Base-by-base conservation (phyloP, 2,329 filamentous ascomycete species). In the Lasiodiplodia citricola region DNA sequence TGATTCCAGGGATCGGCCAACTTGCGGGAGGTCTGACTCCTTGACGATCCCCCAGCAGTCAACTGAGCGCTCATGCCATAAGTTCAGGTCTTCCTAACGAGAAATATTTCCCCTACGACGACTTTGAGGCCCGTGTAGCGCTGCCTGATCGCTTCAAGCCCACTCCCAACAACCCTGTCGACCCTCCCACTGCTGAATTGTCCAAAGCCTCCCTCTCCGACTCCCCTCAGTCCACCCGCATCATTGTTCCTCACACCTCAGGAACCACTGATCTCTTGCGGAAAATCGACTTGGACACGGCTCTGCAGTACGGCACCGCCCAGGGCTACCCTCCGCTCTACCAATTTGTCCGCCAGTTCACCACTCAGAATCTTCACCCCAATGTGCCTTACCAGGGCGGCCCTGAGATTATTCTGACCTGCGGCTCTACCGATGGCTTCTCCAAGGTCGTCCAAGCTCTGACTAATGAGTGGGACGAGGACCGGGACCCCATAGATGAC, bases 41-140 rank as follows among this genome's bases (percentile, higher is more conserved):
- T 55, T 13, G 25, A 52, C 7, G 35, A 47, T 3, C 8, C 38
- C 23, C 2, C n/a, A 18, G 52, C 31, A 31, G 35, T 25, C 14
- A 2, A 28, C 18, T 14, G 23, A 16, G 10, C 14, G 68, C 75
- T 76, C 56, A 75, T 69, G 21, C 18, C 14, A 28, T 28, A 14
- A n/a, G 2, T 60, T 23, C 71, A 94, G 92, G 93, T 70, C 87
- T 97, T 25, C 94, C 94, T 18, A 91, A 96, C 79, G 85, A 90
- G 50, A 87, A 87, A 69, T 93, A 93, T 81, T 97, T 97, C 76
- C 94, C 94, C 10, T 97, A 92, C 80, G 94, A 97, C 75, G 96
- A 93, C 0, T 88, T 97, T 71, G 93, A 97, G 80, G 92, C 94
- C 51, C 89, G 91, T 72, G 88, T 91, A 70, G 92, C 93, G 38